Evolutionary conservation across 345 rosid genomes (phyloP).

Genomic region (Chamaenerion angustifolium): DNA sequence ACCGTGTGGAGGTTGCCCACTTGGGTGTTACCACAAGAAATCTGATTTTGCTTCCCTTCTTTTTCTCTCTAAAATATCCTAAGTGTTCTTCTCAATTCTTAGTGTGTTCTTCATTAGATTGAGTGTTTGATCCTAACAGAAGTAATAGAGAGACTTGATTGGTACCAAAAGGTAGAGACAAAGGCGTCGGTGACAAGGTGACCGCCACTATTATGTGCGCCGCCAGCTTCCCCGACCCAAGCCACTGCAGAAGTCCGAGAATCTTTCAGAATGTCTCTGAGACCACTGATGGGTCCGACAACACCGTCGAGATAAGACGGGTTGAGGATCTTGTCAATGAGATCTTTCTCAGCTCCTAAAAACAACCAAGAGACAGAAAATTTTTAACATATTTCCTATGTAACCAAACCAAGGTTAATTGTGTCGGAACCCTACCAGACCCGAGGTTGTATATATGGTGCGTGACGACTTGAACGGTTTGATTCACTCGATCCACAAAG

Average conservation of each 20-base stretch:
- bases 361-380: neutral
- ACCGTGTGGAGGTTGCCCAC: no score
- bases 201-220: conserved; percentile 46
- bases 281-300: conserved; percentile 12
- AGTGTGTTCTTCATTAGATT: no score
- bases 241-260: conserved; percentile 33
- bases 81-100: no score
- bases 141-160: no score
- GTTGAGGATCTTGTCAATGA: conserved; percentile 30
- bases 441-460: conserved; percentile 64
- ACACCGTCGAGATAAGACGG: conserved; percentile 30
- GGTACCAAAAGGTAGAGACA: conserved; percentile 48
- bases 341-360: conserved; percentile 30
- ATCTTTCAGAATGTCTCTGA: conserved; percentile 23
- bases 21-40: no score
- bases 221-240: conserved; percentile 63
- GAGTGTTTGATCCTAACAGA: no score
- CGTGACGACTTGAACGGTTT: conserved; percentile 33
- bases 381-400: neutral
- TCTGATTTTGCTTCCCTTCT: no score
- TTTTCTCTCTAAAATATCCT: no score
- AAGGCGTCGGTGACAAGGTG: conserved; percentile 39
- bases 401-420: neutral
- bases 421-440: conserved; percentile 14
- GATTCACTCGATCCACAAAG: conserved; percentile 19